phyloP scores from a whole-genome alignment of 208 protist genomes.

The Naegleria fowleri region DNA sequence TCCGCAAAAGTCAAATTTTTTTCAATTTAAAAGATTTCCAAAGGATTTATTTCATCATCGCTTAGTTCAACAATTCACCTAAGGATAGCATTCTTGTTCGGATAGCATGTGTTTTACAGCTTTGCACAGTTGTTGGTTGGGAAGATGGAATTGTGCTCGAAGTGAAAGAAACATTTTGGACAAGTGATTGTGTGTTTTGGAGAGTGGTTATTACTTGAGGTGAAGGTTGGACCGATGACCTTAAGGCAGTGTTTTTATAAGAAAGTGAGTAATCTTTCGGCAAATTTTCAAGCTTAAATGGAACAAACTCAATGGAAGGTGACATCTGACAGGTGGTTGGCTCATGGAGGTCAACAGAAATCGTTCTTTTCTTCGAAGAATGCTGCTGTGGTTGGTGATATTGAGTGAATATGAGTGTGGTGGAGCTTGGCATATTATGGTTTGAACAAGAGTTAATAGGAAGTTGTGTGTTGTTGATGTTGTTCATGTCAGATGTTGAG shows the following conservation, averaged over 20 bases:
- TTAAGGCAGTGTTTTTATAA: too few relatives aligned
- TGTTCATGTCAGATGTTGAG: too few relatives aligned
- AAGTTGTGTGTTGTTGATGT: not conserved
- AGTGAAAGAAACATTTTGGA: not conserved
- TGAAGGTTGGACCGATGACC: too few relatives aligned
- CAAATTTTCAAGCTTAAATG: not conserved
- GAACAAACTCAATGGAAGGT: not conserved
- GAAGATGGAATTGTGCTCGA: not conserved
- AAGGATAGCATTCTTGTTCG: not conserved
- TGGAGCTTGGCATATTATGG: too few relatives aligned
- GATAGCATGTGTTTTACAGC: not conserved
- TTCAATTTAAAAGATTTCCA: too few relatives aligned
- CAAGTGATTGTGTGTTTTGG: not conserved
- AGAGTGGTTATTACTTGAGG: too few relatives aligned
- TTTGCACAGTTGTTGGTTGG: too few relatives aligned
- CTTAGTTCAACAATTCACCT: not conserved
- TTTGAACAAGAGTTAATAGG: not conserved
- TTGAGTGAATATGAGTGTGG: too few relatives aligned
- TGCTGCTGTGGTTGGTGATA: too few relatives aligned
- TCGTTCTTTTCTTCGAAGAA: not conserved
- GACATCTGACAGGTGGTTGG: not conserved
- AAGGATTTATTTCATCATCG: too few relatives aligned
- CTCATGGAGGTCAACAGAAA: not conserved
- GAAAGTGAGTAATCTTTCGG: not conserved
- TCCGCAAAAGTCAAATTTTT: too few relatives aligned